Percentiles rank a stretch among this genome's conserved stretches.
Evolutionary conservation across 495 filamentous ascomycete species (phyloP).

Genomic region (Paragyromitra xinjiangensis): DNA sequence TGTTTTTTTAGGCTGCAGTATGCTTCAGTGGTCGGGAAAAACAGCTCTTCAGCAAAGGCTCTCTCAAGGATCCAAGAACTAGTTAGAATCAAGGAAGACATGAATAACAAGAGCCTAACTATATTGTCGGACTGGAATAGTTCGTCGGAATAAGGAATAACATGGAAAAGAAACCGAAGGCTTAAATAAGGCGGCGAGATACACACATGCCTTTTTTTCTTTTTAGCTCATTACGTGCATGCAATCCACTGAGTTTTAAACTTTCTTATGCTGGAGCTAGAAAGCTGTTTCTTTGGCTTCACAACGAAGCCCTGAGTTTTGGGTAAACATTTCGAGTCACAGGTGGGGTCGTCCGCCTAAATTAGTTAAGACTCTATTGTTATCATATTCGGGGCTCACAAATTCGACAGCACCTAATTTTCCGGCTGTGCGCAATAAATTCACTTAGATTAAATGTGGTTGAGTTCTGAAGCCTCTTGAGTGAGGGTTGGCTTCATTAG

Average conservation of each 20-base stretch:
- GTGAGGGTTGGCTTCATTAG: too few species aligned
- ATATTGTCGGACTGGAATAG: too few species aligned
- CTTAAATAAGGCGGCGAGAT: neutral
- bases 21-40: neutral
- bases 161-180: too few species aligned
- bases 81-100: too few species aligned
- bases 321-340: neutral
- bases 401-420: too few species aligned
- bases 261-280: neutral
- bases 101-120: too few species aligned
- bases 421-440: too few species aligned
- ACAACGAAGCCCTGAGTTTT: neutral
- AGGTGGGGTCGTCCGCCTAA: neutral
- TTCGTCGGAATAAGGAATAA: too few species aligned
- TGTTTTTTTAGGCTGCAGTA: neutral
- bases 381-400: neutral
- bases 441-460: too few species aligned
- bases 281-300: neutral
- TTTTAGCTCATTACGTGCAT: too few species aligned
- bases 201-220: neutral
- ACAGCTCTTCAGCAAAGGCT: neutral
- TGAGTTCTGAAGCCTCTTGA: too few species aligned
- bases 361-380: neutral
- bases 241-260: too few species aligned
- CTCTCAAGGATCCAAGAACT: neutral